Percentiles rank a stretch among this genome's conserved stretches.
These are phyloP conservation scores for Somion occarium DNA, from an alignment of 1,284 basidiomycete genomes.

Conservation along the genomic window DNA sequence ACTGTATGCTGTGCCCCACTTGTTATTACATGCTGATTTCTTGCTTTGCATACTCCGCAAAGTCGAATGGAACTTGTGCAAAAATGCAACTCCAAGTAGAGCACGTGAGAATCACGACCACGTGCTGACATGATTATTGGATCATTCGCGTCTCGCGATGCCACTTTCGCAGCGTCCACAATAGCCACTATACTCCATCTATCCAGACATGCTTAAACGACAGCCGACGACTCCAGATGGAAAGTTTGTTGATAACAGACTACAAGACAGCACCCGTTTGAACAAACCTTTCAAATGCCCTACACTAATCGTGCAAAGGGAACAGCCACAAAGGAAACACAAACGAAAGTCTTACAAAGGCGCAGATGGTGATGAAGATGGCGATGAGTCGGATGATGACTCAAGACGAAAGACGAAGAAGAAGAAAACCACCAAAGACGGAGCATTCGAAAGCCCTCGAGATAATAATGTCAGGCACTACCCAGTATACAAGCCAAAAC, in stretches of 20 bases:
- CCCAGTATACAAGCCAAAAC: conserved; percentile 82
- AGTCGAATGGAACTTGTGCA: too few species aligned
- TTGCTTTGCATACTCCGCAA: too few species aligned
- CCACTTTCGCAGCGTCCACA: neutral
- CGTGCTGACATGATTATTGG: neutral
- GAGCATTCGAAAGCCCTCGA: conserved; percentile 34
- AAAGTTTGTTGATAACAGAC: conserved; percentile 54
- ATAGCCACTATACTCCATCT: neutral
- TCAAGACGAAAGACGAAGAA: conserved; percentile 55
- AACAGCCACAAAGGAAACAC: conserved; percentile 72
- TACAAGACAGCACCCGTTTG: conserved; percentile 65
- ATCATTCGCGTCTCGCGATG: neutral
- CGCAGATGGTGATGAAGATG: conserved; percentile 45
- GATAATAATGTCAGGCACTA: conserved; percentile 61
- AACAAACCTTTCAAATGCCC: conserved; percentile 83
- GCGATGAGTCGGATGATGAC: conserved; percentile 45
- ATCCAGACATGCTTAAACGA: conserved; percentile 55
- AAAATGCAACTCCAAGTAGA: too few species aligned
- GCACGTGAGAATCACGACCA: neutral
- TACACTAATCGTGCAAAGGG: conserved; percentile 45
- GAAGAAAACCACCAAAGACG: conserved; percentile 46
- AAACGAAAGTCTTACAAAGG: conserved; percentile 81
- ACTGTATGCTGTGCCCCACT: too few species aligned
- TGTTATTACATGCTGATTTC: too few species aligned
- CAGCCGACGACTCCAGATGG: conserved; percentile 66